Evolutionary conservation across 805 yeast species (phyloP), one percentile per base, ranked within the genome.

Genomic region (Ogataea chonburiensis): DNA sequence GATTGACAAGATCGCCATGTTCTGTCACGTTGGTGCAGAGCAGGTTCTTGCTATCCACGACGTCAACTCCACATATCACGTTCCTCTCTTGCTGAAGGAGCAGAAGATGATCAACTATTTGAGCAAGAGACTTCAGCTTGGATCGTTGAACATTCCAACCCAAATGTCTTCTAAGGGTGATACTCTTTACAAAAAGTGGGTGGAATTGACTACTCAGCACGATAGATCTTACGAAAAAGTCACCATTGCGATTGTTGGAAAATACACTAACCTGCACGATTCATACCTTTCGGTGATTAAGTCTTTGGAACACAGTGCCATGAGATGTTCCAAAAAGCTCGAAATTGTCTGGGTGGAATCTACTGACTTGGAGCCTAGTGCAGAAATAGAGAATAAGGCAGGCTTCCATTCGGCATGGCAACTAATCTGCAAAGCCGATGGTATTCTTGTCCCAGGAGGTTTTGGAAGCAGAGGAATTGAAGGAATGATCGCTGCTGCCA

Each of bases 401-500:
- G 76, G 77, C 53, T 89, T 84, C 71, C 96, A 91, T 64, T 82
- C 84, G 63, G 96, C 98, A 35, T 93, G 98, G 99, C 91, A 87
- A 55, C 69, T 73, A 50, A 80, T 93, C 47, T 86, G 95, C 61
- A 79, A 83, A 54, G 96, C 98, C 17, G 96, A 93, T 63, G 98
- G 98, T 64, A 84, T 93, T 47, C 74, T 93, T 42, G 96, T 93
- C 40, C 98, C 99, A 24, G 99, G 99, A 59, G 99, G 99, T 1
- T 93, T 93, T 58, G 99, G 99, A 42, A 66, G 78, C 32, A 82
- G 99, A 64, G 99, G 99, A 66, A 86, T 87, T 42, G 98, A 93
- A 67, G 99, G 98, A 53, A 93, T 93, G 99, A 73, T 93, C 60
- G 69, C 86, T 24, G 98, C 98, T 42, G 95, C 97, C 37, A 83